Conservation (phyloP, 352 stramenopile species). For the Phytophthora fragariaefolia region DNA sequence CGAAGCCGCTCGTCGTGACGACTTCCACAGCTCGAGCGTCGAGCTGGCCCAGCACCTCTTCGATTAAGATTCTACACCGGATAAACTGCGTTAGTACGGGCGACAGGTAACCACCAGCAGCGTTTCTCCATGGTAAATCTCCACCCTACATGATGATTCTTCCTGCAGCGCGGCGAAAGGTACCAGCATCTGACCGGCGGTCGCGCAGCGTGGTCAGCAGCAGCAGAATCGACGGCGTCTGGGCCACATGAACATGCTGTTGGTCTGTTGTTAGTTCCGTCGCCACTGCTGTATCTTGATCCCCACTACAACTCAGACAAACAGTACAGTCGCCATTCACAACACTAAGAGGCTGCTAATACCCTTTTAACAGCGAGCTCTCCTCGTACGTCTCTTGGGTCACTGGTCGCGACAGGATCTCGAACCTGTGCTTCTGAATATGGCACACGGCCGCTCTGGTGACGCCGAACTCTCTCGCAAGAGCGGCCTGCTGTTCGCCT, state of each 20-base stretch:
- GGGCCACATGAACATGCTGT: conserved; percentile 4
- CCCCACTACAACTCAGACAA: neutral
- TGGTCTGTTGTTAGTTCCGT: neutral
- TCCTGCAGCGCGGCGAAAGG: conserved; percentile 6
- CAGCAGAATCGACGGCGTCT: neutral
- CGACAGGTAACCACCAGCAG: too few species aligned
- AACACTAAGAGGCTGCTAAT: too few species aligned
- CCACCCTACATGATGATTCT: conserved; percentile 1
- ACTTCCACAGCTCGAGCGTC: conserved; percentile 7
- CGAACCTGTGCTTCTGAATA: conserved; percentile 10
- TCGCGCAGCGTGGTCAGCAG: conserved; percentile 4
- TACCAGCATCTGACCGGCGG: neutral
- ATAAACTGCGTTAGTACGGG: too few species aligned
- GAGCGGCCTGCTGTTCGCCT: conserved; percentile 1
- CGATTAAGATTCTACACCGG: conserved; percentile 9
- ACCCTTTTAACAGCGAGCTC: neutral
- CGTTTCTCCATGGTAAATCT: neutral
- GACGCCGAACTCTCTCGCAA: conserved; percentile 7
- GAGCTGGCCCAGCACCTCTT: conserved; percentile 7
- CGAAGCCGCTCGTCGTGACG: conserved; percentile 1
- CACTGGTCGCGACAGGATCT: conserved; percentile 7
- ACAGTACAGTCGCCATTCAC: neutral
- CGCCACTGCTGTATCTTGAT: neutral
- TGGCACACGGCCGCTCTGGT: conserved; percentile 8
- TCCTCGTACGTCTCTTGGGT: neutral